Conservation (phyloP, 179 eudicot species). For the Spergularia azorica region DNA sequence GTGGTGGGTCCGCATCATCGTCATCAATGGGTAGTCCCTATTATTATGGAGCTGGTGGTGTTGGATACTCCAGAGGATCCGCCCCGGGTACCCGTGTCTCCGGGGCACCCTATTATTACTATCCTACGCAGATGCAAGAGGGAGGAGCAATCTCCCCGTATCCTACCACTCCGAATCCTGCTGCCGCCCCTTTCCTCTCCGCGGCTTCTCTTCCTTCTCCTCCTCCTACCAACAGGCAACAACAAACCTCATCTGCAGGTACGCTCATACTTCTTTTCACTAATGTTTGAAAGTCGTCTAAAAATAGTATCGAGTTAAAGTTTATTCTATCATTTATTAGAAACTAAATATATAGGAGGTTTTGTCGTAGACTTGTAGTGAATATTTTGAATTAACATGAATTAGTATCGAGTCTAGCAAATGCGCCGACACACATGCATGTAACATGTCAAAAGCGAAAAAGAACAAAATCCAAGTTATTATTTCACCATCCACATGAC, state of each 20-base stretch:
- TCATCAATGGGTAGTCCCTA: conserved; percentile 26
- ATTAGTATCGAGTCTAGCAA: too few relatives aligned
- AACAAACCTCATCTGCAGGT: conserved; percentile 33
- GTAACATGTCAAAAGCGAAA: too few relatives aligned
- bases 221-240: conserved; percentile 12
- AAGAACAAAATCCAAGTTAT: too few relatives aligned
- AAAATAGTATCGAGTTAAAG: too few relatives aligned
- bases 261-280: not conserved
- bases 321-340: too few relatives aligned
- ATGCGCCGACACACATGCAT: too few relatives aligned
- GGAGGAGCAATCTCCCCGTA: not conserved
- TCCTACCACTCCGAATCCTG: conserved; percentile 15
- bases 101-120: conserved; percentile 25
- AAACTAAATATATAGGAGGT: too few relatives aligned
- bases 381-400: too few relatives aligned
- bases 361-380: too few relatives aligned
- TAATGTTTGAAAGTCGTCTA: not conserved
- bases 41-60: conserved; percentile 29
- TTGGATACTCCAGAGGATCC: conserved; percentile 22
- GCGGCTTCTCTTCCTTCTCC: conserved; percentile 12
- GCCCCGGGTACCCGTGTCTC: not conserved
- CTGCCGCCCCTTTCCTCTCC: conserved; percentile 10
- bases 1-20: conserved; percentile 28
- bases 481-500: not conserved
- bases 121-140: conserved; percentile 28